These are phyloP conservation scores for Trametes cinnabarina DNA, from an alignment of 768 basidiomycete genomes.

Conservation along the genomic window DNA sequence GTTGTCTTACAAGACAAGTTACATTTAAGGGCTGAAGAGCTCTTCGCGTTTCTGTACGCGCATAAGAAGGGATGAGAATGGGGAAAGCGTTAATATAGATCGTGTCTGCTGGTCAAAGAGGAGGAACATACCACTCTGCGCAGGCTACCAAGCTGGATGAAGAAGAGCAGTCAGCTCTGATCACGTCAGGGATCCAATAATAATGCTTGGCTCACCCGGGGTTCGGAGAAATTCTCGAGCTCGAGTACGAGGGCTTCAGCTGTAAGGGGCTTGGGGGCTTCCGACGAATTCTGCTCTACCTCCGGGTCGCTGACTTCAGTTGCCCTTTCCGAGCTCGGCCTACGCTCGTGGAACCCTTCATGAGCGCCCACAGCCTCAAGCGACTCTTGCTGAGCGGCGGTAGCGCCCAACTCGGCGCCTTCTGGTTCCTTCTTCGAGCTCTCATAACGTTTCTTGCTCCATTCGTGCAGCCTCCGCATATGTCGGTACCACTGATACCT, in stretches of 20 bases:
- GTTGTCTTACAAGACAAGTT: neutral
- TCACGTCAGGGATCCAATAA: neutral
- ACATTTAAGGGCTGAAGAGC: neutral
- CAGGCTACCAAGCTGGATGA: constrained; percentile 28
- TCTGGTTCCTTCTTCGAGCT: too few relatives aligned
- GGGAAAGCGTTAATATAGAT: neutral
- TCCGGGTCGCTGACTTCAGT: too few relatives aligned
- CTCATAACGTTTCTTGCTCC: neutral
- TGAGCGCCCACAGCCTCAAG: too few relatives aligned
- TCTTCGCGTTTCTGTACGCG: neutral
- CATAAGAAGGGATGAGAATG: too few relatives aligned
- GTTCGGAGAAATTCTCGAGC: constrained; percentile 7
- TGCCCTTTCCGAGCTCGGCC: too few relatives aligned
- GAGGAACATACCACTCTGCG: constrained; percentile 31
- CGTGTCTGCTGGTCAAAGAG: neutral
- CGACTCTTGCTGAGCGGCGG: too few relatives aligned
- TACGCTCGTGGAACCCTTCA: too few relatives aligned
- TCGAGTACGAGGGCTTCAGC: neutral
- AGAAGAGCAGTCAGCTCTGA: neutral
- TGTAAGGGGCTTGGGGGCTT: too few relatives aligned
- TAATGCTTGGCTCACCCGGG: constrained; percentile 7
- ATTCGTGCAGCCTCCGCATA: constrained; percentile 6
- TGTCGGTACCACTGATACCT: constrained; percentile 9
- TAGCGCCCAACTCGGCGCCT: too few relatives aligned
- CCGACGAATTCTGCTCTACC: too few relatives aligned